phyloP scores from a whole-genome alignment of 306 rosid genomes.

The Inga leiocalycina region DNA sequence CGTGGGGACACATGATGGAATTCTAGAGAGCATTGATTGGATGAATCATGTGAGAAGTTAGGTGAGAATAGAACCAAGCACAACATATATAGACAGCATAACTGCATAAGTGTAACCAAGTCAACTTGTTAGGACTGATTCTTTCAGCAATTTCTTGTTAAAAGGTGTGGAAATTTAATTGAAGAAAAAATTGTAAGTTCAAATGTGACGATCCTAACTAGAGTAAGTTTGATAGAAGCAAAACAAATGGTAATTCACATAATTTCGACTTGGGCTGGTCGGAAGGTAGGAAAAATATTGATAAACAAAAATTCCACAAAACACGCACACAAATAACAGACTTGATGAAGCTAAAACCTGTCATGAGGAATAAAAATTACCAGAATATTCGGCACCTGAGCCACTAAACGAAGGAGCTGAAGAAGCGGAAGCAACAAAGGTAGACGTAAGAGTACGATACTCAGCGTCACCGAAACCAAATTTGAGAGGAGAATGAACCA shows the following conservation, averaged over 20 bases:
- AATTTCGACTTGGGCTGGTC: neutral
- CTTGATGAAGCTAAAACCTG: neutral
- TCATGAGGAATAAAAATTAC: constrained; percentile 35
- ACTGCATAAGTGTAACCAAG: neutral
- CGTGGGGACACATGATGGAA: neutral
- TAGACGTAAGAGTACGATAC: constrained; percentile 25
- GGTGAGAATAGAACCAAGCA: neutral
- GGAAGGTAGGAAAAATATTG: neutral
- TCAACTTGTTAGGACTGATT: neutral
- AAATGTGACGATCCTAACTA: neutral
- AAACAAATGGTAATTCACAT: neutral
- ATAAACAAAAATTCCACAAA: neutral
- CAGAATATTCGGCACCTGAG: constrained; percentile 65
- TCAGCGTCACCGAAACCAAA: neutral
- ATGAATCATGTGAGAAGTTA: neutral
- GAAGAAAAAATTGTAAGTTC: neutral
- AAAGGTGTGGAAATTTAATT: neutral
- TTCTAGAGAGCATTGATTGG: neutral
- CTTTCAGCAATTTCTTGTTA: neutral
- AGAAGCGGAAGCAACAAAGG: constrained; percentile 44
- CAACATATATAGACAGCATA: neutral
- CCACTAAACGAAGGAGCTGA: constrained; percentile 64
- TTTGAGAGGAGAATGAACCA: neutral
- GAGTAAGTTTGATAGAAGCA: neutral
- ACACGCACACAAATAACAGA: neutral